Evolutionary conservation across 345 rosid genomes (phyloP).

Genomic region (Erysimum cheiranthoides): DNA sequence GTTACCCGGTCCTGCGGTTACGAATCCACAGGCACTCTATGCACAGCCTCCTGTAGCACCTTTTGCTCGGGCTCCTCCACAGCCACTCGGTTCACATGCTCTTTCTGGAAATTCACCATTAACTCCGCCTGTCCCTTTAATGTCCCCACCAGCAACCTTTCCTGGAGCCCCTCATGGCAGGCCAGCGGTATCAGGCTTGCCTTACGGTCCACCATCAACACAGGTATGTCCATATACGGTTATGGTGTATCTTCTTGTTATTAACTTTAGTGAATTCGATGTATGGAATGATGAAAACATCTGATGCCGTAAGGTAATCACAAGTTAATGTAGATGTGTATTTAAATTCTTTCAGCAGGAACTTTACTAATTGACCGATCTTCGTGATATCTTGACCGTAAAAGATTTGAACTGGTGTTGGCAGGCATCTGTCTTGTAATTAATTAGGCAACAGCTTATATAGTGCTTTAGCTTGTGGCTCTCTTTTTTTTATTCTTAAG

Average conservation of each 20-base stretch:
- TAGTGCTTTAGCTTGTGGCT: conserved; percentile 25
- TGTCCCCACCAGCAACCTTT: conserved; percentile 51
- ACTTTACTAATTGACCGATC: conserved; percentile 3
- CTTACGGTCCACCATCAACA: conserved; percentile 73
- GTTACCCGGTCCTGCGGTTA: conserved; percentile 50
- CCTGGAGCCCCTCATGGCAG: conserved; percentile 57
- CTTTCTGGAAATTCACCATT: conserved; percentile 50
- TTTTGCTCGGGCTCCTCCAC: conserved; percentile 56
- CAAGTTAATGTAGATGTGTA: background rate
- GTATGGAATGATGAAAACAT: conserved; percentile 24
- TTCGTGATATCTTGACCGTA: conserved; percentile 8
- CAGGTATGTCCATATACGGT: conserved; percentile 59
- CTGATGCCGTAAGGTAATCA: conserved; percentile 5
- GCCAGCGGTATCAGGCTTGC: conserved; percentile 55
- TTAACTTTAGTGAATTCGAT: conserved; percentile 12
- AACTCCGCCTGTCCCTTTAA: conserved; percentile 51
- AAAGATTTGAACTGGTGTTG: conserved; percentile 7
- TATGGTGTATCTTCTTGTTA: conserved; percentile 31
- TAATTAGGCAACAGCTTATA: conserved; percentile 4
- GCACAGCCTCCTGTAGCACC: conserved; percentile 58
- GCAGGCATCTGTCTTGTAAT: conserved; percentile 17
- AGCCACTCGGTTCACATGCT: conserved; percentile 54
- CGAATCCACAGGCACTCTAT: conserved; percentile 52
- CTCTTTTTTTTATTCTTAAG: conserved; percentile 15
- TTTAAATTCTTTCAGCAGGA: background rate